Conservation (phyloP, 768 basidiomycete genomes). For the Termitomyces sp. region DNA sequence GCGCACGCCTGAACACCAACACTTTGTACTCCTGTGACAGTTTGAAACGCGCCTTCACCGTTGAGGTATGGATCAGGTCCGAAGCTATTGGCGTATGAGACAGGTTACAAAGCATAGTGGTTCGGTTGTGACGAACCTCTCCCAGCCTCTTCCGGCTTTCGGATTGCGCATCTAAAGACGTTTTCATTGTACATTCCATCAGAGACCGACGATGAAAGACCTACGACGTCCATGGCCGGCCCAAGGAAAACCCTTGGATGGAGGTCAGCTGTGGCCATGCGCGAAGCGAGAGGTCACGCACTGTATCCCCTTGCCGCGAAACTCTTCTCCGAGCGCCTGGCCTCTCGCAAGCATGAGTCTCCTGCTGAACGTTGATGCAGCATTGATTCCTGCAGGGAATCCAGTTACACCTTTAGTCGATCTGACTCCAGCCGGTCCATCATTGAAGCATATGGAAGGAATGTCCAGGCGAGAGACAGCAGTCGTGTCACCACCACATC, state of each 20-base stretch:
- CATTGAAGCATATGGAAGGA: slow-evolving; percentile 41
- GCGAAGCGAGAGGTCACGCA: slow-evolving; percentile 7
- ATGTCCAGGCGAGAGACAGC: slow-evolving; percentile 35
- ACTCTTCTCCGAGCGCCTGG: slow-evolving; percentile 51
- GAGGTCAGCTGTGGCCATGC: background rate
- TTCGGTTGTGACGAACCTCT: background rate
- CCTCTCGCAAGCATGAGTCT: slow-evolving; percentile 60
- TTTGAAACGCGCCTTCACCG: slow-evolving; percentile 56
- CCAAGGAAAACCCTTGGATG: slow-evolving; percentile 36
- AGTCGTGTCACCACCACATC: slow-evolving; percentile 43
- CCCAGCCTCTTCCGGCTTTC: too few species aligned
- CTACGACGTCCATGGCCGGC: slow-evolving; percentile 50
- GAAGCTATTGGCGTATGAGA: too few species aligned
- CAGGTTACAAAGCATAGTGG: background rate
- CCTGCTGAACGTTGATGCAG: slow-evolving; percentile 47
- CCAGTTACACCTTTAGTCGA: slow-evolving; percentile 38
- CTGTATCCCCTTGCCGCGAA: slow-evolving; percentile 58
- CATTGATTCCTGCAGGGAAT: slow-evolving; percentile 55
- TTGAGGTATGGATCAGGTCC: slow-evolving; percentile 22
- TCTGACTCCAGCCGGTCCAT: slow-evolving; percentile 43
- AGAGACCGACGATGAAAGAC: background rate
- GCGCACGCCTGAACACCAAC: slow-evolving; percentile 55
- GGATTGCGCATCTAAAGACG: slow-evolving; percentile 28
- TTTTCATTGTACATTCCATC: background rate
- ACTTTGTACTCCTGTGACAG: slow-evolving; percentile 52